These are phyloP conservation scores for Suillus ampliporus DNA, from an alignment of 768 basidiomycete species.

Conservation along the genomic window DNA sequence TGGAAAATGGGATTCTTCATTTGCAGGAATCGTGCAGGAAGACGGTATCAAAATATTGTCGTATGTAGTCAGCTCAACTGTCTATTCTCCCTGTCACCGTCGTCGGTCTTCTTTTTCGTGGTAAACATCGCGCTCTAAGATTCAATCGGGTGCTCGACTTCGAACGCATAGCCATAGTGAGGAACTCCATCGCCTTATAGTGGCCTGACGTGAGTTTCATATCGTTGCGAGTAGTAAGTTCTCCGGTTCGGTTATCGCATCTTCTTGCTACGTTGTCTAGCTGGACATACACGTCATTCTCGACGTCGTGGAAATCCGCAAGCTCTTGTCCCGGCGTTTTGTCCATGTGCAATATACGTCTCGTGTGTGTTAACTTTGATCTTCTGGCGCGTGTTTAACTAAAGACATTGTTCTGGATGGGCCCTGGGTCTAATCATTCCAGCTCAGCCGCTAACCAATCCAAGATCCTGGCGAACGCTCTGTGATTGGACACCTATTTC, in stretches of 20 bases:
- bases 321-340: slow-evolving; percentile 8
- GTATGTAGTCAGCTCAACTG: neutral
- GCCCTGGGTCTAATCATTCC: slow-evolving; percentile 3
- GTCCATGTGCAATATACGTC: slow-evolving; percentile 7
- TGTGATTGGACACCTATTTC: slow-evolving; percentile 3
- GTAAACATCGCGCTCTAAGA: neutral
- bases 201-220: neutral
- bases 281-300: neutral
- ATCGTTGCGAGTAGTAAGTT: neutral
- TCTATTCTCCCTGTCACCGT: neutral
- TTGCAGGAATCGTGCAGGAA: neutral
- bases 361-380: neutral
- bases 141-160: neutral
- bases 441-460: slow-evolving; percentile 6
- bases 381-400: neutral
- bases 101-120: neutral
- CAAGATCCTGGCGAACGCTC: neutral
- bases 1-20: slow-evolving; percentile 11
- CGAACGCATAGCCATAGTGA: neutral
- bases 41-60: neutral
- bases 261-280: neutral
- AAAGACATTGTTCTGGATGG: slow-evolving; percentile 7
- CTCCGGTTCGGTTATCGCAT: slow-evolving; percentile 1
- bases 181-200: neutral
- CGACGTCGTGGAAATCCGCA: slow-evolving; percentile 10